Conservation (phyloP, 306 rosid species). For the Trichosanthes cucumerina region DNA sequence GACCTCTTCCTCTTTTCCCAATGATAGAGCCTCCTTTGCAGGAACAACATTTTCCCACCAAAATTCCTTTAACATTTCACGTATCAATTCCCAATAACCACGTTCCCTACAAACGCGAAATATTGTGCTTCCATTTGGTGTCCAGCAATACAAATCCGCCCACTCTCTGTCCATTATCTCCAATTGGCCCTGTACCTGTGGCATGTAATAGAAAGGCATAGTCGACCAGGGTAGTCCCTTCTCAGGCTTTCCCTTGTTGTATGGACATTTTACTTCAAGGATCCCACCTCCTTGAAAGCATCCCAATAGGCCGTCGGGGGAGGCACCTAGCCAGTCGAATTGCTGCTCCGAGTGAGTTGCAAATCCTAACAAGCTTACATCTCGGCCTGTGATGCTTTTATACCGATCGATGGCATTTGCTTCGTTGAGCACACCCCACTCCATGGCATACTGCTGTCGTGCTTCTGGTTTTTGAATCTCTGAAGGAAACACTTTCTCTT, state of each 20-base stretch:
- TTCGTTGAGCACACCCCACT: constrained; percentile 89
- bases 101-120: constrained; percentile 62
- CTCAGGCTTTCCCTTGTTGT: constrained; percentile 93
- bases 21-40: constrained; percentile 52
- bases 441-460: constrained; percentile 52
- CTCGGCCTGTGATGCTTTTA: constrained; percentile 61
- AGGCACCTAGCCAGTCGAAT: constrained; percentile 81
- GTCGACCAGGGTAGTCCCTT: constrained; percentile 71
- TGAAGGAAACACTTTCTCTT: constrained; percentile 56
- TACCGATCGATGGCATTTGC: constrained; percentile 61
- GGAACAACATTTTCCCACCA: constrained; percentile 99
- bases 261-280: constrained; percentile 93
- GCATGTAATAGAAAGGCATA: constrained; percentile 94
- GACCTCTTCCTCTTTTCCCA: constrained; percentile 51
- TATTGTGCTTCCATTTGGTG: constrained; percentile 80
- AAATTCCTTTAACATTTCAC: constrained; percentile 61
- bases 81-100: constrained; percentile 65
- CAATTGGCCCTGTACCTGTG: constrained; percentile 95
- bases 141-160: constrained; percentile 94
- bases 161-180: constrained; percentile 87
- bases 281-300: constrained; percentile 55
- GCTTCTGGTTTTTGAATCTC: constrained; percentile 30
- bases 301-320: constrained; percentile 78
- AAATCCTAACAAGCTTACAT: constrained; percentile 62
- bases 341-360: constrained; percentile 53